Base-by-base conservation (phyloP, 2,329 filamentous ascomycete genomes). In the Venturia pyrina region DNA sequence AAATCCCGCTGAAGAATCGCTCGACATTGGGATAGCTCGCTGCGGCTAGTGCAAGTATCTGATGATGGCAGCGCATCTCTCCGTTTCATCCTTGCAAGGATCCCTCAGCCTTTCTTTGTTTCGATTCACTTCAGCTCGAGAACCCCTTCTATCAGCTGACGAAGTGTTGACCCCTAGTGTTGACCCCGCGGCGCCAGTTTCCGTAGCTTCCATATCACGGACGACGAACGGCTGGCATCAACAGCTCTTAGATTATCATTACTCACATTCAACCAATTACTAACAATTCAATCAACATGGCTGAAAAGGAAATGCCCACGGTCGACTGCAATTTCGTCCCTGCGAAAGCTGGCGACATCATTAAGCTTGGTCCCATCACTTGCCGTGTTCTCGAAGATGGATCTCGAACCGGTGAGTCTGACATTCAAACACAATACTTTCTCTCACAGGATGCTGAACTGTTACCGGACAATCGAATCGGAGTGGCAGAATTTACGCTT, bases 321-420 rank as follows among this genome's bases (percentile, higher is more conserved):
- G 72, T 75, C 19, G 76, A 78, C 48, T 77, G 83, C 69, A 79
- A 80, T 72, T 81, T 80, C 68, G 78, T 83, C 15, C 76, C 80
- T 1, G 78, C 77, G 3, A 78, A 77, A 66, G 73, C 74, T 21
- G 81, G 81, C 63, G 82, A 84, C 67, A 76, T 79, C 13, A 73
- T 83, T 66, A 77, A 78, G 56, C 72, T 83, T 7, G 82, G 81
- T 1, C 78, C 78, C 34, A 76, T 81, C 44, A 82, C 76, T 17
- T 82, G 81, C 69, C 74, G 80, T 5, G 75, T 83, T 66, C 77
- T 82, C 73, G 80, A 83, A 75, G 81, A 83, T 69, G 81, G 81
- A 7, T 81, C 79, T 4, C 72, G 77, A 44, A 63, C 67, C 24
- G 63, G 66, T 68, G 60, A 24, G 17, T 44, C 24, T 10, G 21